Evolutionary conservation across 2,329 filamentous ascomycete genomes (phyloP).

Genomic region (Cryphonectria carpinicola): DNA sequence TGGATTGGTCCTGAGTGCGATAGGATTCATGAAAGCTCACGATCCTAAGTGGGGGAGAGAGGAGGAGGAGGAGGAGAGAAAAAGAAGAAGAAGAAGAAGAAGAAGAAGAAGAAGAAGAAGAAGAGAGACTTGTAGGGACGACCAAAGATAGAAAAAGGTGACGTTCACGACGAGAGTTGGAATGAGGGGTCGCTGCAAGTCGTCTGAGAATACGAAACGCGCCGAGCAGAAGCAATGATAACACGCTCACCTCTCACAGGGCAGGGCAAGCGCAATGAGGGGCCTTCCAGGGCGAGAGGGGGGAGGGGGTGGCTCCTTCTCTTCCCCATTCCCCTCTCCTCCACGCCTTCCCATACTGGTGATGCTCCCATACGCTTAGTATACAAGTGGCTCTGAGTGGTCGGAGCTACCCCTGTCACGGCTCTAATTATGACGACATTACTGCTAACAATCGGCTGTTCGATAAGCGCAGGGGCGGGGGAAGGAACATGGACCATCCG

Average conservation of each 20-base stretch:
- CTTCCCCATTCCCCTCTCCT: neutral
- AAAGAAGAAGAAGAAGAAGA: no score
- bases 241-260: neutral
- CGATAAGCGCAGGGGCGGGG: neutral
- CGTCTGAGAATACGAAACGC: neutral
- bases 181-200: conserved; percentile 17
- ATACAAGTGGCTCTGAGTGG: conserved; percentile 20
- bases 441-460: neutral
- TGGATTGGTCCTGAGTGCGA: conserved; percentile 11
- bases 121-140: neutral
- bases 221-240: conserved; percentile 4
- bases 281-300: neutral
- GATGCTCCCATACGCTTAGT: conserved; percentile 20
- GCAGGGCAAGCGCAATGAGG: neutral
- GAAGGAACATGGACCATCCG: neutral
- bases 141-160: neutral
- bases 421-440: conserved; percentile 21
- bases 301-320: no score
- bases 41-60: neutral
- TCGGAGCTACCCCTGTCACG: conserved; percentile 18
- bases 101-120: neutral
- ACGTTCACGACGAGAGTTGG: conserved; percentile 7
- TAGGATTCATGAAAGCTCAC: conserved; percentile 20
- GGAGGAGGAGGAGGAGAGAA: neutral
- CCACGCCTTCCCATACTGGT: conserved; percentile 8